Evolutionary conservation across 257 asterid genomes (phyloP).

Genomic region (Gynochthodes officinalis): DNA sequence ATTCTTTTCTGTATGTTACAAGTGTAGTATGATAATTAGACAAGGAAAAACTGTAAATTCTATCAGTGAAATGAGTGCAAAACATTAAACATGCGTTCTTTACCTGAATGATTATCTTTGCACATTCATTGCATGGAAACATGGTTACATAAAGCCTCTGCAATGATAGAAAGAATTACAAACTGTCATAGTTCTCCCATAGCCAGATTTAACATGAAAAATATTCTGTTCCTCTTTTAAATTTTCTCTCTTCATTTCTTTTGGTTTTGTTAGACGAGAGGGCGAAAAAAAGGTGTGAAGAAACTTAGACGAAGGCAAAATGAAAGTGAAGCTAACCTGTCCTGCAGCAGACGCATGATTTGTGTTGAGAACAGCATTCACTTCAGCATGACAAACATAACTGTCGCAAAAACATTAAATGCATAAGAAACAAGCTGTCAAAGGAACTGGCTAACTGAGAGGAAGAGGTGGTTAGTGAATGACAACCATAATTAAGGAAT

Average conservation of each 20-base stretch:
- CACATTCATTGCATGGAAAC: conserved; percentile 97
- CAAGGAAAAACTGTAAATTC: background rate
- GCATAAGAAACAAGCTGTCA: background rate
- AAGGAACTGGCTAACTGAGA: background rate
- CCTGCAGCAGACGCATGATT: conserved; percentile 97
- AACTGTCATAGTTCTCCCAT: background rate
- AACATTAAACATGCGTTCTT: conserved; percentile 1
- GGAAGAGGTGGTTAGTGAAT: background rate
- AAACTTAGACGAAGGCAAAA: background rate
- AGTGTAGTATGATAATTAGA: background rate
- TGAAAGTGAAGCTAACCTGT: conserved; percentile 52
- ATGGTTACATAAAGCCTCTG: conserved; percentile 94
- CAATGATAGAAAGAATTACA: conserved; percentile 16
- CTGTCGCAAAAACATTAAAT: conserved; percentile 34
- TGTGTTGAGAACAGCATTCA: conserved; percentile 87
- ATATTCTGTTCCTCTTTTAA: background rate
- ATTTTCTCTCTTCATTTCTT: background rate
- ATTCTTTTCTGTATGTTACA: too few species aligned
- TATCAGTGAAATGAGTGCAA: background rate
- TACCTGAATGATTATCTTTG: conserved; percentile 92
- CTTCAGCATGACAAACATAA: conserved; percentile 96
- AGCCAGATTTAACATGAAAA: background rate
- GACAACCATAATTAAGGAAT: background rate
- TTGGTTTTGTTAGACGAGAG: background rate
- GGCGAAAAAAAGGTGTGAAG: conserved; percentile 7